Evolutionary conservation across 2,329 filamentous ascomycete genomes (phyloP).

Genomic region (Phyllosticta capitalensis): DNA sequence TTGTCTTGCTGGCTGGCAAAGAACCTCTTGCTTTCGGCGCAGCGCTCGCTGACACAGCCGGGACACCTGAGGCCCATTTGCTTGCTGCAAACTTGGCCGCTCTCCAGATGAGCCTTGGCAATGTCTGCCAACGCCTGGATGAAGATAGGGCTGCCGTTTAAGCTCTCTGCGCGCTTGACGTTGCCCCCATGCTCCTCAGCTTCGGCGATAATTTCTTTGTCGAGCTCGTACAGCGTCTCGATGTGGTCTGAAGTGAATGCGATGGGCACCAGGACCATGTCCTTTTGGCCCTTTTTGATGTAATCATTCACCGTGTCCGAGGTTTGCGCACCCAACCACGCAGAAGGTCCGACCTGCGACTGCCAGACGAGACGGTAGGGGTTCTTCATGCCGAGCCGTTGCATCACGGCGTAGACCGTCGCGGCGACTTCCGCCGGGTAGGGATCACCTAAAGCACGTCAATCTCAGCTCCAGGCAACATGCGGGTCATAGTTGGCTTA

Average conservation of each 20-base stretch:
- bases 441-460: conserved; percentile 53
- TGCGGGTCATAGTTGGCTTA: conserved; percentile 27
- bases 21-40: conserved; percentile 65
- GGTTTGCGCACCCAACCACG: conserved; percentile 94
- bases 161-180: conserved; percentile 78
- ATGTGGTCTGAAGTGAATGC: conserved; percentile 99
- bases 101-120: conserved; percentile 67
- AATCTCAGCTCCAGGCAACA: conserved; percentile 32
- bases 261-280: conserved; percentile 85
- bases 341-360: conserved; percentile 89
- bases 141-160: conserved; percentile 87
- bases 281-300: conserved; percentile 81
- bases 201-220: conserved; percentile 90
- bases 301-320: conserved; percentile 80
- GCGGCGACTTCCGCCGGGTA: conserved; percentile 94
- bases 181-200: conserved; percentile 42
- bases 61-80: conserved; percentile 92
- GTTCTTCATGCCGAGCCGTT: conserved; percentile 76
- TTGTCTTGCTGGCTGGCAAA: conserved; percentile 35
- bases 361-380: conserved; percentile 95
- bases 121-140: conserved; percentile 84
- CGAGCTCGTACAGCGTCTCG: conserved; percentile 89
- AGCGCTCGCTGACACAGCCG: conserved; percentile 83
- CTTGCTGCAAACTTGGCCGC: conserved; percentile 59
- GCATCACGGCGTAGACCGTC: conserved; percentile 95